A percentile compares a stretch with the other conserved stretches of the same genome.
Evolutionary conservation across 2,329 filamentous ascomycete species (phyloP).

Genomic region (Alternaria atra): DNA sequence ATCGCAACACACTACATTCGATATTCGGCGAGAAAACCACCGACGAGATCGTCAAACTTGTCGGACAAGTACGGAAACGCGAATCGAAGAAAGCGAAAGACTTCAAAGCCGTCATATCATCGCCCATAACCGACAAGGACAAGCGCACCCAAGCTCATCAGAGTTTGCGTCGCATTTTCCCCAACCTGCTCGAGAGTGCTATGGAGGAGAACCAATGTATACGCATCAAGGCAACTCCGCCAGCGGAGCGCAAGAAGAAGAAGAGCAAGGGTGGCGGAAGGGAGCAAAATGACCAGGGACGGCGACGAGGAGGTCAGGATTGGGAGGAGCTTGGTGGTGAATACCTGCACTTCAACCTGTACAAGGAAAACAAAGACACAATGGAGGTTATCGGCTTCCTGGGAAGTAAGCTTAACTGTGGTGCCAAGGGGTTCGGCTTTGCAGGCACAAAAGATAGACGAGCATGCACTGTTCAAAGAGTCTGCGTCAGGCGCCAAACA

Average conservation of each 20-base stretch:
- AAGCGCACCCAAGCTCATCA: constrained; percentile 70
- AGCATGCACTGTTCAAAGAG: constrained; percentile 84
- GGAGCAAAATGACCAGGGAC: constrained; percentile 33
- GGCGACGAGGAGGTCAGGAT: constrained; percentile 51
- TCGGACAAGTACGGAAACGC: constrained; percentile 62
- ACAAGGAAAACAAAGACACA: constrained; percentile 97
- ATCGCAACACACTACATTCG: constrained; percentile 49
- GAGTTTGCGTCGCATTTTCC: constrained; percentile 78
- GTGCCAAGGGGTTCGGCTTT: constrained; percentile 75
- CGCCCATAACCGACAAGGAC: constrained; percentile 67
- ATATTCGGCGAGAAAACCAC: constrained; percentile 64
- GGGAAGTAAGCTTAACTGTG: constrained; percentile 74
- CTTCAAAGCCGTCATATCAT: constrained; percentile 63
- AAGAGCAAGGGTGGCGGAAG: constrained; percentile 33
- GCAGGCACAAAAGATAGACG: constrained; percentile 92
- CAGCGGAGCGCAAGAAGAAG: constrained; percentile 48
- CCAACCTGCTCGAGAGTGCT: constrained; percentile 77
- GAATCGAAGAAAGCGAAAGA: constrained; percentile 65
- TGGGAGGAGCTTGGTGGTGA: constrained; percentile 78
- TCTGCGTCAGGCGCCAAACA: constrained; percentile 71
- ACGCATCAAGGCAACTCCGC: constrained; percentile 61
- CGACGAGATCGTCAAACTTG: constrained; percentile 63
- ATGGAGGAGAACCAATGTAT: constrained; percentile 77
- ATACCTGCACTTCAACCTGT: constrained; percentile 88
- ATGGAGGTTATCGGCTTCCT: constrained; percentile 88